Evolutionary conservation across 129 eudicot species (phyloP).

Genomic region (Saussurea involucrata): DNA sequence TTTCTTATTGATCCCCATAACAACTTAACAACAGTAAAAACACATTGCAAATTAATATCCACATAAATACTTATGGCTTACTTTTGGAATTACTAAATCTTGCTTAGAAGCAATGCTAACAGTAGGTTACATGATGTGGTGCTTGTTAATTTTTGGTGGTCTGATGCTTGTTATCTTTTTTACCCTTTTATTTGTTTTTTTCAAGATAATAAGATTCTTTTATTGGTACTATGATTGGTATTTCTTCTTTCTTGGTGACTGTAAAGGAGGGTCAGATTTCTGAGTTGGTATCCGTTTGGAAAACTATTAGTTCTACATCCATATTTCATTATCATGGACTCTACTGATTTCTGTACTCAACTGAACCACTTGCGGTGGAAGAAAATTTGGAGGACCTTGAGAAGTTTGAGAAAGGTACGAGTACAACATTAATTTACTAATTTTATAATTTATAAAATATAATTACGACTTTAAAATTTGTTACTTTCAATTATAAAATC

Average conservation of each 20-base stretch:
- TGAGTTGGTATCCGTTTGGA: neutral
- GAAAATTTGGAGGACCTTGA: too few relatives aligned
- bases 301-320: neutral
- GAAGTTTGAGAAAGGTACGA: too few relatives aligned
- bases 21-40: too few relatives aligned
- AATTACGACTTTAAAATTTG: too few relatives aligned
- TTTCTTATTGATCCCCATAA: too few relatives aligned
- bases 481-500: too few relatives aligned
- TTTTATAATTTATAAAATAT: too few relatives aligned
- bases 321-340: slow-evolving; percentile 10
- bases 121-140: neutral
- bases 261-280: neutral
- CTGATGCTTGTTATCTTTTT: neutral
- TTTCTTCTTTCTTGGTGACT: neutral
- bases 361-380: too few relatives aligned
- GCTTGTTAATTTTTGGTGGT: slow-evolving; percentile 6
- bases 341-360: too few relatives aligned
- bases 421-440: too few relatives aligned
- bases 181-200: neutral
- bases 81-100: neutral
- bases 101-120: slow-evolving; percentile 12
- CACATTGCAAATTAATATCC: too few relatives aligned
- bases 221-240: neutral
- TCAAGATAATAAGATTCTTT: slow-evolving; percentile 6
- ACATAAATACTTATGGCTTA: neutral